Evolutionary conservation across 805 yeast genomes (phyloP), one percentile per base, ranked within the genome.

Genomic region (Kodamaea kakaduensis): DNA sequence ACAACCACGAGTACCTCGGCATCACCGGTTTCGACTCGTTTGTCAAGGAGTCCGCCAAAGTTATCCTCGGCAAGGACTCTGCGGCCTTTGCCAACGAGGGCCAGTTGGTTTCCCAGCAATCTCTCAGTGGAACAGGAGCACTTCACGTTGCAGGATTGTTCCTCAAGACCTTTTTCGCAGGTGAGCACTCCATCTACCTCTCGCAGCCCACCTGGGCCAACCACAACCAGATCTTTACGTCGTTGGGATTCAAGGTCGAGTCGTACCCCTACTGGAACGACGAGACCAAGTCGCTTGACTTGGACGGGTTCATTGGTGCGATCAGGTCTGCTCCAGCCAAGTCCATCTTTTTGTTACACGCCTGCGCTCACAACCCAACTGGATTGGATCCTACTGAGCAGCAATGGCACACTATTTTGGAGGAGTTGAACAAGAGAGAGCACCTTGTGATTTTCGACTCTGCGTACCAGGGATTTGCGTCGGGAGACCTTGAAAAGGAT

Each of bases 141-240:
- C 68, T 89, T 51, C 97, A 89, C 52, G 64, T 89, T 49, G 93
- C 89, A 19, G 96, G 87, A n/a, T 61, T 64, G 38, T 81, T 83
- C 51, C 61, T 84, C 46, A 63, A 71, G 52, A 64, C 71, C 25
- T 77, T 76, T 50, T 74, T 68, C 48, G 58, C 54, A 23, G 50
- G 52, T 24, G 68, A 57, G 50, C 65, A 52, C 40, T 61, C 69
- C 17, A 69, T 89, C 32, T 87, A 86, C 59, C 55, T 89, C 34
- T 84, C 95, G 9, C 66, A 73, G 40, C 98, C 98, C 46, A 88
- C 97, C n/a, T 90, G 98, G 98, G 95, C 93, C 35, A 93, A 93
- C 69, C 98, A 90, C 66, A 71, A 73, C 57, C 88, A 81, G 57
- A 84, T 90, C 47, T 93, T 89, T 58, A 69, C 74, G 46, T 64